phyloP scores from a whole-genome alignment of 23 red algal species.

The Gracilaria domingensis region DNA sequence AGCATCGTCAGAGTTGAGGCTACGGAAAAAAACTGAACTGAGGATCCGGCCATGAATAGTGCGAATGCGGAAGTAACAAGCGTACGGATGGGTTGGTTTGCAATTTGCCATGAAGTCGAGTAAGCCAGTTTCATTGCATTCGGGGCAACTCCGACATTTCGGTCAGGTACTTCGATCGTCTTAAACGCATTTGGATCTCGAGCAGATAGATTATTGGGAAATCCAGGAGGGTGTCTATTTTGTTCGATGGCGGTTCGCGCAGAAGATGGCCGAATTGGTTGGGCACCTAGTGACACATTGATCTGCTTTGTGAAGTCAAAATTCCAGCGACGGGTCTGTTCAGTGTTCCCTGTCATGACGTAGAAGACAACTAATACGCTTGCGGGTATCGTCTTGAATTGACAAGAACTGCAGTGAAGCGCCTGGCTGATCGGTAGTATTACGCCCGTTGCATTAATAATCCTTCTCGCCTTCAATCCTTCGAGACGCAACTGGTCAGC shows the following conservation, averaged over 20 bases:
- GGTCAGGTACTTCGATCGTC: not conserved
- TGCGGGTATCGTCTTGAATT: too few species aligned
- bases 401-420: too few species aligned
- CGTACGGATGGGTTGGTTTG: constrained; percentile 51
- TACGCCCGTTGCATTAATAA: too few species aligned
- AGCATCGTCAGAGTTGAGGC: constrained; percentile 50
- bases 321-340: not conserved
- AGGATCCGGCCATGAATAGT: constrained; percentile 46
- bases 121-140: constrained; percentile 25
- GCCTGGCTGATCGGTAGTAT: too few species aligned
- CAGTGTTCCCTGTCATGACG: not conserved
- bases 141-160: not conserved
- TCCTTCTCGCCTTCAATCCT: too few species aligned
- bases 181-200: constrained; percentile 23
- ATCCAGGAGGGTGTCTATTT: constrained; percentile 50
- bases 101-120: constrained; percentile 50
- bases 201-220: constrained; percentile 51
- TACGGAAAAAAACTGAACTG: constrained; percentile 64
- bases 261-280: constrained; percentile 39
- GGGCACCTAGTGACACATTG: constrained; percentile 33
- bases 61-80: constrained; percentile 60
- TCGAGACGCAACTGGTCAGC: too few species aligned
- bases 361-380: too few species aligned
- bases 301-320: constrained; percentile 48
- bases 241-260: constrained; percentile 42